phyloP scores from a whole-genome alignment of 805 yeast genomes.

The Tetrapisispora namnaoensis region DNA sequence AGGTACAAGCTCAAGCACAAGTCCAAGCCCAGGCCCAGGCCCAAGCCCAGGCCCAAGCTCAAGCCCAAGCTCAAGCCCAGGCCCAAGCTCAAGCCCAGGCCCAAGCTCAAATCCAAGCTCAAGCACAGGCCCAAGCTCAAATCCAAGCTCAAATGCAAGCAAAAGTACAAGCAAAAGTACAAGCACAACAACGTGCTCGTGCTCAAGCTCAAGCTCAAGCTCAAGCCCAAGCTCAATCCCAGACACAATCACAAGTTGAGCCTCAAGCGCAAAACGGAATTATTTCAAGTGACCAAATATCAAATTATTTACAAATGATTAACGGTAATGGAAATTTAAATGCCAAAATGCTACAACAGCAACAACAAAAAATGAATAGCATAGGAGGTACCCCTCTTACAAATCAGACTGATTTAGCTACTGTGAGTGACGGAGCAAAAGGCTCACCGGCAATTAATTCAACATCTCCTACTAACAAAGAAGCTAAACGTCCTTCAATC shows the following conservation, averaged over 20 bases:
- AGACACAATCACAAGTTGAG: background rate
- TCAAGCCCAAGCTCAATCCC: conserved; percentile 4
- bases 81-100: conserved; percentile 2
- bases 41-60: conserved; percentile 5
- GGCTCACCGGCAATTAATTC: background rate
- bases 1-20: conserved; percentile 3
- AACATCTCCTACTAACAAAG: conserved; percentile 3
- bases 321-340: background rate
- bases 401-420: background rate
- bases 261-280: conserved; percentile 1
- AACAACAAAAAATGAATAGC: background rate
- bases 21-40: conserved; percentile 5
- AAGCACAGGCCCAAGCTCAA: conserved; percentile 8
- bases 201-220: conserved; percentile 6
- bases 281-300: background rate
- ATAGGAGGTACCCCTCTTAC: background rate
- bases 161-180: conserved; percentile 5
- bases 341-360: background rate
- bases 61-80: conserved; percentile 5
- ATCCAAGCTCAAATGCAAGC: conserved; percentile 13
- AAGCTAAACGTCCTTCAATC: background rate
- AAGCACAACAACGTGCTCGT: background rate
- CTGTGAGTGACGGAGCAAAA: background rate
- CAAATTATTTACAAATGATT: conserved; percentile 1
- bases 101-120: conserved; percentile 2